A percentile compares a stretch with the other conserved stretches of the same genome.
Conservation (phyloP, 2,329 filamentous ascomycete species). For the Sporothrix globosa region DNA sequence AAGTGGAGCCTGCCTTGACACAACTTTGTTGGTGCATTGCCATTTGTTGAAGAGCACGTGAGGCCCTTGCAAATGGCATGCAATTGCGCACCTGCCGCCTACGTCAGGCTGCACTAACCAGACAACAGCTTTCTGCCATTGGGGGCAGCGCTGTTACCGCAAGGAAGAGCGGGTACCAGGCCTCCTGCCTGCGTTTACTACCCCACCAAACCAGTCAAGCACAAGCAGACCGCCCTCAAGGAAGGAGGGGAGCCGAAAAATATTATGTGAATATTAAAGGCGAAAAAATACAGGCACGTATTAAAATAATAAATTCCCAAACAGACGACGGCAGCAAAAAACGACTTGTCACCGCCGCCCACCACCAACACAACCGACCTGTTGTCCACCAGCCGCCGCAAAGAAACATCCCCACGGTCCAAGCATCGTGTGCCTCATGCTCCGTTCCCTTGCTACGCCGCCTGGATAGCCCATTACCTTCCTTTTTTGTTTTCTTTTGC, state of each 20-base stretch:
- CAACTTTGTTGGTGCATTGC: background rate
- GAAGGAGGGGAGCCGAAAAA: conserved; percentile 22
- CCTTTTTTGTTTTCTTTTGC: conserved; percentile 13
- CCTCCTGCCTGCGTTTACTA: background rate
- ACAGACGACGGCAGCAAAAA: conserved; percentile 6
- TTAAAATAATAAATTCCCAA: conserved; percentile 20
- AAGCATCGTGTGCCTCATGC: conserved; percentile 21
- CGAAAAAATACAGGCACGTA: conserved; percentile 24
- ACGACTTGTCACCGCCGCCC: conserved; percentile 21
- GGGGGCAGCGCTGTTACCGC: conserved; percentile 14
- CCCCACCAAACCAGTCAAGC: conserved; percentile 27
- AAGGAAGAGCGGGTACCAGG: background rate
- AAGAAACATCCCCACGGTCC: conserved; percentile 14
- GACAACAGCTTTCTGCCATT: conserved; percentile 25
- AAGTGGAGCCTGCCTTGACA: background rate
- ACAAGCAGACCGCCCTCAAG: conserved; percentile 24
- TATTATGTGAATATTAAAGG: conserved; percentile 10
- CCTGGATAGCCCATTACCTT: background rate
- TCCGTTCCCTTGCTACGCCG: background rate
- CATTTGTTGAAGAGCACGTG: conserved; percentile 26
- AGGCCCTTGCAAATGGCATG: background rate
- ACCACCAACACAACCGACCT: conserved; percentile 19
- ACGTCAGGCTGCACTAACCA: conserved; percentile 32
- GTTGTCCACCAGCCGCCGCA: conserved; percentile 7
- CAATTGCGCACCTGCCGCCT: conserved; percentile 17